Base-by-base conservation (phyloP, 2,329 filamentous ascomycete genomes). In the Alternaria sp. region DNA sequence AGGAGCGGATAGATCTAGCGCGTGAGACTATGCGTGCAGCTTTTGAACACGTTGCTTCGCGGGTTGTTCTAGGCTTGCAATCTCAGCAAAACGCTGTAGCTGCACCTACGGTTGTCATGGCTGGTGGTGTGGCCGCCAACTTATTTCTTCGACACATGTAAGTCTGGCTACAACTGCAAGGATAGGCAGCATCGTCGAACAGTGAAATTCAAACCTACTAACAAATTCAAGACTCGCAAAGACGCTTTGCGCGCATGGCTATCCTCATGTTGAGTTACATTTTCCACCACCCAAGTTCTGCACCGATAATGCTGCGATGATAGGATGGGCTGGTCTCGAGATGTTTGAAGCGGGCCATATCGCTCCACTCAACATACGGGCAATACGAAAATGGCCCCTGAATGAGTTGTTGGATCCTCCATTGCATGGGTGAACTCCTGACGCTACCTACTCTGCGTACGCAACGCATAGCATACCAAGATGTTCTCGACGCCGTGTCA, bases 231-330 rank as follows among this genome's bases (percentile, higher is more conserved):
- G 76, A 54, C 77, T 86, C 2, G 78, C 81, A 2, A 77, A 75
- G n/a, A 85, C 82, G 50, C 80, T 97, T 40, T 84, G 89, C 63
- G 84, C 82, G n/a, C 85, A 90, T 41, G 91, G 91, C 0, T 89
- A 87, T 71, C 72, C 73, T 0, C 68, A 86, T 63, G 75, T 96
- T 28, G 69, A 82, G 10, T 76, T 97, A 7, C 78, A 89, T 29
- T 90, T 90, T 54, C 94, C 95, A n/a, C 93, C 93, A 3, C 78
- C 86, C 9, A 81, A 83, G 40, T 82, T 94, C 52, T 98, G 95
- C 73, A 97, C 92, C 0, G 95, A 99, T 72, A 98, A 99, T 77
- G 95, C 95, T 11, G 92, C 93, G 46, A 99, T 99, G 95, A 93
- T 98, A 74, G 94, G 90, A 1, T 98, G 95, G 94, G 84, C 93